Evolutionary conservation across 106 monocot genomes (phyloP), one percentile per base, ranked within the genome.

Genomic region (Alisma plantagoaquatica): DNA sequence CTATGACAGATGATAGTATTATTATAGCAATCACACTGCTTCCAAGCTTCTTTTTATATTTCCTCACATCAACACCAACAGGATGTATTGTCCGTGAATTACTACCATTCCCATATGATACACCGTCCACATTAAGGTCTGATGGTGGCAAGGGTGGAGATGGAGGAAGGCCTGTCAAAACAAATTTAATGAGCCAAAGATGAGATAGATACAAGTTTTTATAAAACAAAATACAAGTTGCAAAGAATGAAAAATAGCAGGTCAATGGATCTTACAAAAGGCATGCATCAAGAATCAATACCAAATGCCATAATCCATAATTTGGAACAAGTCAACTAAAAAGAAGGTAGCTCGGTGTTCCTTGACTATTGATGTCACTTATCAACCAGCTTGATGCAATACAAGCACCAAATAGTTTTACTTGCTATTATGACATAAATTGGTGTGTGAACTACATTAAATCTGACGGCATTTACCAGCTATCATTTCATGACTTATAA

Each of bases 101-200:
- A 16, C 58, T 75, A 27, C 31, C 68, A 46, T 55, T 75, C 8
- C 58, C 66, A 17, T 75, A 66, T 44, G 64, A 1, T 27, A 69
- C 76, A 62, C 68, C 61, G 24, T 49, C 79, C 66, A 55, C 29
- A 66, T 53, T 65, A 47, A 61, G 31, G 58, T 68, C 45, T 57
- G 33, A 56, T 3, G 84, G 70, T 70, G 66, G 62, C 16, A 59
- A 44, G 23, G 92, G 92, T 20, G 92, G 92, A 21, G 92, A 77
- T 42, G 77, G 72, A 57, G 92, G 87, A 63, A 93, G 87, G n/a
- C 92, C 92, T 93, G 66, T 72, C 65, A 43, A 60, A 27, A 59
- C 50, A 26, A 27, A 32, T 21, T 31, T 62, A 41, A 56, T 3
- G 6, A 47, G 21, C n/a, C 43, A 15, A 29, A 29, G 23, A 38